These are phyloP conservation scores for Fusarium floridanum DNA, from an alignment of 2,329 filamentous ascomycete species.

Conservation along the genomic window DNA sequence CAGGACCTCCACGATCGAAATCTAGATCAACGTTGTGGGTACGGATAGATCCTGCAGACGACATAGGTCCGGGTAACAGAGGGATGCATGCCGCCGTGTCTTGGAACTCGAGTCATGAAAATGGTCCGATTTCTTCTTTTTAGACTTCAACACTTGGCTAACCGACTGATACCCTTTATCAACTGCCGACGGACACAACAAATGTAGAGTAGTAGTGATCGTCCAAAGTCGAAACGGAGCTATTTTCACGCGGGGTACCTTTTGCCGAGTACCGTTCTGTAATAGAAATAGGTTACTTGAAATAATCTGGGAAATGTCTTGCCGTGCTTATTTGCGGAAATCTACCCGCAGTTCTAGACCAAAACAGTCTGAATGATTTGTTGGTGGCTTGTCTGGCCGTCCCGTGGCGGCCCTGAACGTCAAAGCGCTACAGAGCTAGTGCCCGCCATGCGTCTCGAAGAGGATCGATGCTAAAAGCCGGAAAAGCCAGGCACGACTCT, in stretches of 20 bases:
- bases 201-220: not conserved
- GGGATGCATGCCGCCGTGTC: not conserved
- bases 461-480: not conserved
- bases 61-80: not conserved
- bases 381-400: not conserved
- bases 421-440: not conserved
- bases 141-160: constrained; percentile 1
- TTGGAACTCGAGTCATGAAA: not conserved
- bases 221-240: not conserved
- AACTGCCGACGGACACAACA: not conserved
- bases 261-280: not conserved
- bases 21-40: constrained; percentile 6
- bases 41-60: constrained; percentile 1
- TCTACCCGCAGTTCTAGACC: not conserved
- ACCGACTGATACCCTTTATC: not conserved
- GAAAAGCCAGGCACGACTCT: not conserved
- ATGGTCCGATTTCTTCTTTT: not conserved
- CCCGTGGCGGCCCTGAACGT: not conserved
- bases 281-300: not conserved
- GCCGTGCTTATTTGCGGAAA: not conserved
- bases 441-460: not conserved
- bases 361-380: not conserved
- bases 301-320: not conserved
- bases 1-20: not conserved
- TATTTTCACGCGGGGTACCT: not conserved